Conservation (phyloP, 805 yeast species). For the Hanseniaspora lachancei region DNA sequence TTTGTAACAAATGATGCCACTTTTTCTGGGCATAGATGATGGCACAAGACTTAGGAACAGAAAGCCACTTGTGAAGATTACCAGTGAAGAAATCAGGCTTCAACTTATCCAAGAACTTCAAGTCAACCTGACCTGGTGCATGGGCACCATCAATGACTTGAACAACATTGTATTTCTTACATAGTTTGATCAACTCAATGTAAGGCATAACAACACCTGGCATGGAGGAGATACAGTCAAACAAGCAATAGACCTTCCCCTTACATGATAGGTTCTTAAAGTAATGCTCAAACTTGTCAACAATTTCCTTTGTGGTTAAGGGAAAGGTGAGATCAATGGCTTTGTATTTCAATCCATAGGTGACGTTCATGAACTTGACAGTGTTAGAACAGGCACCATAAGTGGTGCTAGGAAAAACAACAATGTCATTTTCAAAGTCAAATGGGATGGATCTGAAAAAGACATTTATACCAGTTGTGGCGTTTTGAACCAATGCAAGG, state of each 20-base stretch:
- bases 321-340: conserved; percentile 35
- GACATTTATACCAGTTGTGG: conserved; percentile 47
- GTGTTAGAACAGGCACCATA: conserved; percentile 47
- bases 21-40: conserved; percentile 42
- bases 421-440: conserved; percentile 35
- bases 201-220: conserved; percentile 54
- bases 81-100: conserved; percentile 49
- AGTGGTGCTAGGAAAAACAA: conserved; percentile 37
- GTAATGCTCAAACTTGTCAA: conserved; percentile 25
- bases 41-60: conserved; percentile 45
- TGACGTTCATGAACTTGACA: conserved; percentile 30
- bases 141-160: conserved; percentile 67
- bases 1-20: conserved; percentile 39
- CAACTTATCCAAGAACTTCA: conserved; percentile 30
- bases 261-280: conserved; percentile 22
- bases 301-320: conserved; percentile 29
- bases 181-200: conserved; percentile 33
- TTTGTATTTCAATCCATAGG: conserved; percentile 27
- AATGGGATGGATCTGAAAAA: conserved; percentile 41
- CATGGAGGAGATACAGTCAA: conserved; percentile 48
- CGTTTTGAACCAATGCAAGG: conserved; percentile 44
- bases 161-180: conserved; percentile 35
- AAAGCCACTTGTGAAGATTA: conserved; percentile 62
- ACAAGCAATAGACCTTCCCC: conserved; percentile 31
- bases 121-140: conserved; percentile 41